Evolutionary conservation across 1,139 yeast genomes (phyloP).

Genomic region (Candida pseudocylindracea): DNA sequence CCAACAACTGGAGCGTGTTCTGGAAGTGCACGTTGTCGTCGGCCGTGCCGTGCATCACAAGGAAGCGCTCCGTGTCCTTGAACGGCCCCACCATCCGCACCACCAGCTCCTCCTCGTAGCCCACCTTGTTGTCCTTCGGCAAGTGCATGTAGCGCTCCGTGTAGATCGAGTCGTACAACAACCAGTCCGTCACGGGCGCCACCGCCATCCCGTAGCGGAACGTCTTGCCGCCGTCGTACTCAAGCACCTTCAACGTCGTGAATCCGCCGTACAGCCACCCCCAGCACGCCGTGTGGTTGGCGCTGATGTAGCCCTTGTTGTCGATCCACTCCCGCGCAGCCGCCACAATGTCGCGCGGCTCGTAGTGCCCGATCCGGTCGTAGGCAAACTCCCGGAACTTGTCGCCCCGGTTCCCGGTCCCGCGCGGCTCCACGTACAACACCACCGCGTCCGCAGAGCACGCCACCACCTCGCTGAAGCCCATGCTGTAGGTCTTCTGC

Average conservation of each 20-base stretch:
- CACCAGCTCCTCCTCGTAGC: slow-evolving; percentile 20
- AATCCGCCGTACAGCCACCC: slow-evolving; percentile 93
- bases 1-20: slow-evolving; percentile 58
- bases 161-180: slow-evolving; percentile 57
- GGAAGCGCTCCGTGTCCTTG: slow-evolving; percentile 28
- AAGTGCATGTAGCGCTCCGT: slow-evolving; percentile 80
- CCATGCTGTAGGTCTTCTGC: slow-evolving; percentile 26
- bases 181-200: slow-evolving; percentile 79
- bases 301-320: slow-evolving; percentile 27
- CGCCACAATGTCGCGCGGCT: slow-evolving; percentile 57
- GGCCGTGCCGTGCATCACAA: slow-evolving; percentile 87
- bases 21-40: slow-evolving; percentile 95
- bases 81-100: slow-evolving; percentile 29
- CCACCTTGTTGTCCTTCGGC: slow-evolving; percentile 26
- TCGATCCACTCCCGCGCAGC: slow-evolving; percentile 42
- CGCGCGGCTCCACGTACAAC: slow-evolving; percentile 78
- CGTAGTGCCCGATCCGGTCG: slow-evolving; percentile 63
- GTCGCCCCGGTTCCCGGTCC: slow-evolving; percentile 50
- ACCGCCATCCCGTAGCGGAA: slow-evolving; percentile 73
- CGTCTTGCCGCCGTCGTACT: slow-evolving; percentile 40
- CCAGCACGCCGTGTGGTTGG: slow-evolving; percentile 65
- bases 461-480: slow-evolving; percentile 49
- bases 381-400: slow-evolving; percentile 69
- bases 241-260: slow-evolving; percentile 54
- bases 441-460: slow-evolving; percentile 55